These are phyloP conservation scores for Nicotiana tabacum DNA, from an alignment of 257 asterid species.

Conservation along the genomic window DNA sequence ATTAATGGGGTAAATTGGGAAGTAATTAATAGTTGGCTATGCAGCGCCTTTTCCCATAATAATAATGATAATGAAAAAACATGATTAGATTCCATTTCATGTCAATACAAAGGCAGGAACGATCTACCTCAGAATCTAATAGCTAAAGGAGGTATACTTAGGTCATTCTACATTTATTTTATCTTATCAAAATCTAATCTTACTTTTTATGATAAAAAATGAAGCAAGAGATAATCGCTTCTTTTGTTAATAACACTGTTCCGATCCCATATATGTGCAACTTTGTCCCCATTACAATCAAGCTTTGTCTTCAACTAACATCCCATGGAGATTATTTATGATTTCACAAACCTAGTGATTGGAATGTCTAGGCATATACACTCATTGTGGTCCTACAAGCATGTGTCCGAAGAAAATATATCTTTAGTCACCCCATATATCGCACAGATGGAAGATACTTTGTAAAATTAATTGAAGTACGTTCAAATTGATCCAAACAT, in stretches of 20 bases:
- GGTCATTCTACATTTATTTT: background rate
- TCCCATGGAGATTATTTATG: background rate
- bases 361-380: background rate
- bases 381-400: background rate
- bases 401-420: background rate
- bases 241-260: background rate
- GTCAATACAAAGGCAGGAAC: background rate
- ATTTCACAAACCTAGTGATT: background rate
- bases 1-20: background rate
- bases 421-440: background rate
- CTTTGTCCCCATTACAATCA: conserved; percentile 5
- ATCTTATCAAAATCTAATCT: background rate
- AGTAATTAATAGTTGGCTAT: background rate
- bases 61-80: background rate
- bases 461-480: too few relatives aligned
- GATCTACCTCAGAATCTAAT: background rate
- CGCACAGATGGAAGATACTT: too few relatives aligned
- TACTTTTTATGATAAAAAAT: background rate
- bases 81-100: background rate
- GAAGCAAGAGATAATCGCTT: background rate
- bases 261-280: background rate
- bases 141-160: too few relatives aligned
- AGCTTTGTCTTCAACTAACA: background rate
- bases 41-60: background rate
- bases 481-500: too few relatives aligned